Conservation (phyloP, 805 yeast genomes). For the Wickerhamiella kazuoi region DNA sequence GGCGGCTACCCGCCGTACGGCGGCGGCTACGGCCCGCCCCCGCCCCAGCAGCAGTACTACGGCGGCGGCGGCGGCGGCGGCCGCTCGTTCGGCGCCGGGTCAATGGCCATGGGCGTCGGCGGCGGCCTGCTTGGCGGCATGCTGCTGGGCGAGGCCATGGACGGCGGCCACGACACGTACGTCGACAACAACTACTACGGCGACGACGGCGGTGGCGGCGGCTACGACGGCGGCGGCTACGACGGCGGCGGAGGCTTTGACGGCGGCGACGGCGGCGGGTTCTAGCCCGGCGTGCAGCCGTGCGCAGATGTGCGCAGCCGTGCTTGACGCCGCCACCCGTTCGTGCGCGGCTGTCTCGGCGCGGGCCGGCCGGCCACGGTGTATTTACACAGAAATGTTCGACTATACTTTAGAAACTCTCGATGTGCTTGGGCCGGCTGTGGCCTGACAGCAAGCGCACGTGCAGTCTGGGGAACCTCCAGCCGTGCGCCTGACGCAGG, state of each 20-base stretch:
- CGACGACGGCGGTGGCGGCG: conserved; percentile 11
- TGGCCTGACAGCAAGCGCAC: no score
- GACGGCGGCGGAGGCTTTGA: conserved; percentile 22
- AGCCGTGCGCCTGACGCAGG: background rate
- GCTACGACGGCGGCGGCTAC: conserved; percentile 8
- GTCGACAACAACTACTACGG: conserved; percentile 25
- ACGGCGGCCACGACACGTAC: conserved; percentile 9
- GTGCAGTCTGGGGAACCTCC: no score
- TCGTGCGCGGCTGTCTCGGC: background rate
- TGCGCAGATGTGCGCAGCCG: no score
- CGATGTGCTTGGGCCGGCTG: no score
- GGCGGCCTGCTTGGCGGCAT: conserved; percentile 19
- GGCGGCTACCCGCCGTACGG: conserved; percentile 6
- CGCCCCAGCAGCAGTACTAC: conserved; percentile 18
- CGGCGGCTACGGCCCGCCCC: conserved; percentile 13
- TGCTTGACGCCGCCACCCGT: background rate
- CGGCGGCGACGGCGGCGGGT: conserved; percentile 6
- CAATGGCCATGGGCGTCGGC: conserved; percentile 21
- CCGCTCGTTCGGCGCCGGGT: conserved; percentile 33
- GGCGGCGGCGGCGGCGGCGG: conserved; percentile 5
- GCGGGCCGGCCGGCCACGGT: no score
- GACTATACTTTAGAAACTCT: no score
- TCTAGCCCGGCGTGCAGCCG: background rate
- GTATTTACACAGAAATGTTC: no score
- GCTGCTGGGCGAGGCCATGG: conserved; percentile 14